Percentiles rank a stretch among this genome's conserved stretches.
These are phyloP conservation scores for Aspergillus oerlinghausenensis DNA, from an alignment of 2,329 filamentous ascomycete genomes.

Conservation along the genomic window DNA sequence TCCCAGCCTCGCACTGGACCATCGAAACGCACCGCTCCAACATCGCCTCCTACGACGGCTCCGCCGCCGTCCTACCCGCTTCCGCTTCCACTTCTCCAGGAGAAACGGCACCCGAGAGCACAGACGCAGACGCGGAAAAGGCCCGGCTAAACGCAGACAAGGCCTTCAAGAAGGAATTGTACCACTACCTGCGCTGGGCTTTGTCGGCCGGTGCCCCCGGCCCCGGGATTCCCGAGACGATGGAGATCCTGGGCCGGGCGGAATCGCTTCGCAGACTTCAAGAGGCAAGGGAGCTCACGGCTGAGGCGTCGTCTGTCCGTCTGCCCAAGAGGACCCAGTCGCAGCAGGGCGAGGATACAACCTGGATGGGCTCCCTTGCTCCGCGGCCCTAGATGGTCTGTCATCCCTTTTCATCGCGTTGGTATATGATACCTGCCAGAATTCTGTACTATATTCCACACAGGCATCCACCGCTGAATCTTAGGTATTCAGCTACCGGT, in stretches of 20 bases:
- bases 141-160: slow-evolving; percentile 24
- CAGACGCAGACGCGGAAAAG: slow-evolving; percentile 21
- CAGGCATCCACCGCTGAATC: too few relatives aligned
- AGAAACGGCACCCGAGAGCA: not conserved
- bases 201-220: slow-evolving; percentile 51
- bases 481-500: not conserved
- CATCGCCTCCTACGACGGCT: slow-evolving; percentile 33
- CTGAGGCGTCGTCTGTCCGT: slow-evolving; percentile 6
- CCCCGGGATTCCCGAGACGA: slow-evolving; percentile 49
- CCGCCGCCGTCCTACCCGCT: slow-evolving; percentile 8
- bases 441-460: not conserved
- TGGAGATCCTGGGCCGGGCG: slow-evolving; percentile 52
- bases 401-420: too few relatives aligned
- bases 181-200: slow-evolving; percentile 55
- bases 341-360: slow-evolving; percentile 15
- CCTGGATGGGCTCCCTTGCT: slow-evolving; percentile 35
- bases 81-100: slow-evolving; percentile 1
- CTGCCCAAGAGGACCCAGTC: not conserved
- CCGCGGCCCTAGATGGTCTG: slow-evolving; percentile 1
- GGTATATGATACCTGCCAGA: not conserved
- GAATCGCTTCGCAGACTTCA: slow-evolving; percentile 46
- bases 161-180: slow-evolving; percentile 44
- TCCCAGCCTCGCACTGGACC: slow-evolving; percentile 39
- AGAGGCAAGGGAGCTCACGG: slow-evolving; percentile 35
- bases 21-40: slow-evolving; percentile 37